A percentile compares a stretch with the other conserved stretches of the same genome.
Evolutionary conservation across 192 early-diverging fungal species (phyloP).

Genomic region (Podila horticola): DNA sequence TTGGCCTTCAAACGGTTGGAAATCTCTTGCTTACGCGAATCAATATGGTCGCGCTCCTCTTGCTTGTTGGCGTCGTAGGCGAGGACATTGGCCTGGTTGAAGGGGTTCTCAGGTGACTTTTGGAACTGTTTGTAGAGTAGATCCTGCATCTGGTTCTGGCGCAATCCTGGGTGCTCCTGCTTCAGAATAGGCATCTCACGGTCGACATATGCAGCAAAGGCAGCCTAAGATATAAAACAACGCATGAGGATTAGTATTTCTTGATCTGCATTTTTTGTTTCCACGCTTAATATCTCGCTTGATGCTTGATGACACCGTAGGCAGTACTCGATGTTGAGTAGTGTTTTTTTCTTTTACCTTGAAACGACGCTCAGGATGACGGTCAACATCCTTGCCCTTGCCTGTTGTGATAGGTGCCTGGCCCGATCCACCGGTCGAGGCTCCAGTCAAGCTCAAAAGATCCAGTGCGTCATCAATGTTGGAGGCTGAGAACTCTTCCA

Average conservation of each 20-base stretch:
- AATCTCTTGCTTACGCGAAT: slow-evolving; percentile 57
- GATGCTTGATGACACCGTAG: no score
- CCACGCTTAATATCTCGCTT: no score
- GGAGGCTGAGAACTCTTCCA: slow-evolving; percentile 79
- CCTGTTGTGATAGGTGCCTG: slow-evolving; percentile 27
- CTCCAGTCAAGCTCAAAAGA: slow-evolving; percentile 60
- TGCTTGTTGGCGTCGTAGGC: slow-evolving; percentile 79
- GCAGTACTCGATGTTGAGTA: no score
- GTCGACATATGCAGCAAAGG: slow-evolving; percentile 74
- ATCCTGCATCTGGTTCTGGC: slow-evolving; percentile 81
- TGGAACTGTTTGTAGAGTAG: slow-evolving; percentile 83
- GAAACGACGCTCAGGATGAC: slow-evolving; percentile 89
- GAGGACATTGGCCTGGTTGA: slow-evolving; percentile 77
- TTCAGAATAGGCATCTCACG: slow-evolving; percentile 78
- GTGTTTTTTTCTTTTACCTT: slow-evolving; percentile 41
- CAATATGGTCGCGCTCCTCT: slow-evolving; percentile 63
- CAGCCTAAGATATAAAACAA: slow-evolving; percentile 44
- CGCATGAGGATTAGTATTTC: no score
- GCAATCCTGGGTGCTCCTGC: slow-evolving; percentile 82
- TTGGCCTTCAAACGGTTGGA: slow-evolving; percentile 63
- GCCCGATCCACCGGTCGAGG: slow-evolving; percentile 23
- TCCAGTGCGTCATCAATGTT: slow-evolving; percentile 91
- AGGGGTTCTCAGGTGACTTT: slow-evolving; percentile 82
- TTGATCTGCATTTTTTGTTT: no score
- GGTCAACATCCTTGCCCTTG: slow-evolving; percentile 72